Percentiles rank a stretch among this genome's conserved stretches.
Evolutionary conservation across 805 yeast genomes (phyloP).

Genomic region (Groenewaldozyma tartarivorans): DNA sequence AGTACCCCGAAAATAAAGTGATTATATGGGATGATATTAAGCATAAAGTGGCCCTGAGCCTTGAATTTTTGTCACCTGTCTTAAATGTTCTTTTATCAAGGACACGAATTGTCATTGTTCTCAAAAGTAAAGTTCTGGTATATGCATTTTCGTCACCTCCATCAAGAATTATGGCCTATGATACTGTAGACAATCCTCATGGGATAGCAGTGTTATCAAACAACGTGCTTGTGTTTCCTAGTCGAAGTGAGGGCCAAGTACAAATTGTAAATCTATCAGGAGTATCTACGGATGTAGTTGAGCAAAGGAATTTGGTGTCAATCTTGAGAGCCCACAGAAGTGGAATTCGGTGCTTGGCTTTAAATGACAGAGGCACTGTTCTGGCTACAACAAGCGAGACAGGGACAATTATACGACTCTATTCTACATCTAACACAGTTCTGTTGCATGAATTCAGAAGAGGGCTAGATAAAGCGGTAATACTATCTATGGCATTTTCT

Average conservation of each 20-base stretch:
- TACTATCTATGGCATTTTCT: conserved; percentile 77
- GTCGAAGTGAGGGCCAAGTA: conserved; percentile 64
- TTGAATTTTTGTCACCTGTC: conserved; percentile 72
- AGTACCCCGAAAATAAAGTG: conserved; percentile 68
- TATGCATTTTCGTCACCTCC: conserved; percentile 82
- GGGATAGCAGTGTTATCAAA: conserved; percentile 52
- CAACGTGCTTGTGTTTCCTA: conserved; percentile 68
- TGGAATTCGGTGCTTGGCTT: conserved; percentile 49
- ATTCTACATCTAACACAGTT: conserved; percentile 58
- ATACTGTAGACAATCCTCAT: conserved; percentile 50
- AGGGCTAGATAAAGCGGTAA: conserved; percentile 76
- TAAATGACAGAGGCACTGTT: conserved; percentile 55
- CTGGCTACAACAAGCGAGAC: conserved; percentile 75
- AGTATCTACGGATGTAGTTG: conserved; percentile 38
- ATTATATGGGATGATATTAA: conserved; percentile 90
- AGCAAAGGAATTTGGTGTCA: conserved; percentile 52
- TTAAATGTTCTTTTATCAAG: conserved; percentile 67
- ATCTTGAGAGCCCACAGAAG: conserved; percentile 73
- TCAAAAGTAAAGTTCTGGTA: conserved; percentile 57
- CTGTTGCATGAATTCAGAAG: conserved; percentile 78
- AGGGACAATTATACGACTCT: conserved; percentile 73
- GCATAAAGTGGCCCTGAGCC: conserved; percentile 55
- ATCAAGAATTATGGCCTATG: conserved; percentile 49
- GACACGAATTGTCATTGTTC: conserved; percentile 62
- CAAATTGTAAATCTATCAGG: conserved; percentile 64